Conservation (phyloP, 192 early-diverging fungal genomes). For the Rhizophlyctis rosea region DNA sequence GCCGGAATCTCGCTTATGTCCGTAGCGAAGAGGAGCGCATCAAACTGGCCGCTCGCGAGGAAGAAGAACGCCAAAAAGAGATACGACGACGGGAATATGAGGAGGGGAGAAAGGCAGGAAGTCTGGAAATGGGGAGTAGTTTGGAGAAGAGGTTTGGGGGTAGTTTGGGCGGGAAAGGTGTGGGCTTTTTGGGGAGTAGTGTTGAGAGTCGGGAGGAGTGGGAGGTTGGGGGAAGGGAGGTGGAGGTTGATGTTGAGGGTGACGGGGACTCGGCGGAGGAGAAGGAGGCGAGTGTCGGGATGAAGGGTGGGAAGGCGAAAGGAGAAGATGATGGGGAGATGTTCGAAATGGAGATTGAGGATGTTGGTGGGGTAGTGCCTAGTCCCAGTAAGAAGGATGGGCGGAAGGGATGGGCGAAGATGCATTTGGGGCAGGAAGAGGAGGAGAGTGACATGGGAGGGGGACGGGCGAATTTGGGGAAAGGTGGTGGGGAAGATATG, state of each 20-base stretch:
- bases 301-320: no score
- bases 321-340: constrained; percentile 10
- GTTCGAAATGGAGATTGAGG: constrained; percentile 34
- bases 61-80: constrained; percentile 5
- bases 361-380: neutral
- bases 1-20: constrained; percentile 22
- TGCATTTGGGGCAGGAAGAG: no score
- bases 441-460: no score
- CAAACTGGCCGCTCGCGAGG: neutral
- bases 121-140: neutral
- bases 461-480: constrained; percentile 16
- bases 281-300: no score
- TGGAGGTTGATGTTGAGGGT: no score
- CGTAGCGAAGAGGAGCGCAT: constrained; percentile 23
- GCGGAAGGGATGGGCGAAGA: no score
- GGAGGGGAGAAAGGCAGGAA: constrained; percentile 3
- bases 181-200: neutral
- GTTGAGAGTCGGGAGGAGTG: neutral
- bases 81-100: constrained; percentile 12
- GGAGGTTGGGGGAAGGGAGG: neutral
- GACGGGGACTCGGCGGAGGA: no score
- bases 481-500: no score
- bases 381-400: neutral
- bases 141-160: neutral
- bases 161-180: constrained; percentile 1